Conservation (phyloP, 2,329 filamentous ascomycete species). For the Fusarium nisikadoi region DNA sequence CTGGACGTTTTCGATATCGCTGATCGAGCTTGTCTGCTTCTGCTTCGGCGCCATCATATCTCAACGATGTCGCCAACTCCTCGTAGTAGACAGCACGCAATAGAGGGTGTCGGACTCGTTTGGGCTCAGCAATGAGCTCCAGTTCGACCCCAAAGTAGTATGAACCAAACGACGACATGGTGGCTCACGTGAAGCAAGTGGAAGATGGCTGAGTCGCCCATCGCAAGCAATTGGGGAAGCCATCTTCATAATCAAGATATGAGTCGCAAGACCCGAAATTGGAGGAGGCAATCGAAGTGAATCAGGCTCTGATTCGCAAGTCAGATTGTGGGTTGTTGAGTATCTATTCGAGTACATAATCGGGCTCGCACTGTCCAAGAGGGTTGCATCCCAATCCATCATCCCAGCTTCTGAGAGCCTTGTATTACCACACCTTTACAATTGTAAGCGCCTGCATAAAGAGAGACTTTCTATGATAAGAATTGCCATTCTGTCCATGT, state of each 20-base stretch:
- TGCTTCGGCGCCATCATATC: background rate
- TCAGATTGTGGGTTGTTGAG: background rate
- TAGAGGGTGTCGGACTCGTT: background rate
- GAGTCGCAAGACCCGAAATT: accelerated
- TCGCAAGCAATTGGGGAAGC: background rate
- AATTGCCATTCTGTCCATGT: accelerated
- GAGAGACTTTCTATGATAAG: accelerated
- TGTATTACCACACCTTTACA: background rate
- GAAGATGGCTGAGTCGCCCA: background rate
- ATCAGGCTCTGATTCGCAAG: background rate
- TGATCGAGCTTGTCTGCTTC: background rate
- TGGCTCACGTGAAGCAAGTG: background rate
- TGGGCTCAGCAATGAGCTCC: background rate
- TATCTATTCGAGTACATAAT: background rate
- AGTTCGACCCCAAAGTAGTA: background rate
- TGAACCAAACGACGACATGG: background rate
- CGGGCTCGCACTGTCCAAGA: background rate
- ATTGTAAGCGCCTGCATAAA: background rate
- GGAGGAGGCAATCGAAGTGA: background rate
- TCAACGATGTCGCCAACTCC: background rate
- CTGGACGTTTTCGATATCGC: background rate
- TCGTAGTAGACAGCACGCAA: background rate
- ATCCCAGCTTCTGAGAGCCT: background rate
- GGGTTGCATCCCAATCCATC: background rate
- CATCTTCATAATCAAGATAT: background rate